Evolutionary conservation across 2,329 filamentous ascomycete genomes (phyloP).

Genomic region (Lasiodiplodia gonubiensis): DNA sequence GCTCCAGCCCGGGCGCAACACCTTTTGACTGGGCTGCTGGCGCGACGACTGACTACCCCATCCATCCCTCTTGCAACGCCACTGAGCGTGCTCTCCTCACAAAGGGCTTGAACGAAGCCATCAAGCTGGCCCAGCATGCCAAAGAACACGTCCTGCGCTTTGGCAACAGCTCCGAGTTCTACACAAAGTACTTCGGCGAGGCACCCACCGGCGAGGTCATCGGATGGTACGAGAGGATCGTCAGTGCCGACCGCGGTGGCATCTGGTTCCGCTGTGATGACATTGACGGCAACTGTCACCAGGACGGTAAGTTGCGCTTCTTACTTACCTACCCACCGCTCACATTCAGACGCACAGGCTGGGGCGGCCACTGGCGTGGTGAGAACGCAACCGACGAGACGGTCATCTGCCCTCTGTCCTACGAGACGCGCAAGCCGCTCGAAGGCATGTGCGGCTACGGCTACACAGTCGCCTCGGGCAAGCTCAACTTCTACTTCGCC

Average conservation of each 20-base stretch:
- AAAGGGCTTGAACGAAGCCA: constrained; percentile 63
- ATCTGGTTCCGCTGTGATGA: constrained; percentile 73
- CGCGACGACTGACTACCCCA: constrained; percentile 52
- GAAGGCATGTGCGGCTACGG: constrained; percentile 66
- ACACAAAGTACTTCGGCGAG: constrained; percentile 70
- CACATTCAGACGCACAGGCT: constrained; percentile 53
- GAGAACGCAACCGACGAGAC: constrained; percentile 69
- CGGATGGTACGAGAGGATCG: constrained; percentile 67
- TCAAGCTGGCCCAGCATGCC: constrained; percentile 65
- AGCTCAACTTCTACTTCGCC: constrained; percentile 68
- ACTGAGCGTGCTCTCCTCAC: constrained; percentile 64
- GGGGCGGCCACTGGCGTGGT: constrained; percentile 72
- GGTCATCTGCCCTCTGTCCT: constrained; percentile 71
- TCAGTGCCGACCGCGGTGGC: constrained; percentile 61
- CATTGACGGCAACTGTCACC: constrained; percentile 66
- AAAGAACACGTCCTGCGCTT: constrained; percentile 65
- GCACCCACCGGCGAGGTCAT: constrained; percentile 62
- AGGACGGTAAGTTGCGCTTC: constrained; percentile 34
- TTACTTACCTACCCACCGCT: not conserved
- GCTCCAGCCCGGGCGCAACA: constrained; percentile 32
- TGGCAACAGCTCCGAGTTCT: constrained; percentile 64
- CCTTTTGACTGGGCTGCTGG: constrained; percentile 44
- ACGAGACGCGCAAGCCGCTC: constrained; percentile 62
- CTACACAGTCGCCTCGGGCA: constrained; percentile 63
- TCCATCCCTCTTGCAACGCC: constrained; percentile 70